Base-by-base conservation (phyloP, 2,329 filamentous ascomycete species). In the Bipolaris cookei region DNA sequence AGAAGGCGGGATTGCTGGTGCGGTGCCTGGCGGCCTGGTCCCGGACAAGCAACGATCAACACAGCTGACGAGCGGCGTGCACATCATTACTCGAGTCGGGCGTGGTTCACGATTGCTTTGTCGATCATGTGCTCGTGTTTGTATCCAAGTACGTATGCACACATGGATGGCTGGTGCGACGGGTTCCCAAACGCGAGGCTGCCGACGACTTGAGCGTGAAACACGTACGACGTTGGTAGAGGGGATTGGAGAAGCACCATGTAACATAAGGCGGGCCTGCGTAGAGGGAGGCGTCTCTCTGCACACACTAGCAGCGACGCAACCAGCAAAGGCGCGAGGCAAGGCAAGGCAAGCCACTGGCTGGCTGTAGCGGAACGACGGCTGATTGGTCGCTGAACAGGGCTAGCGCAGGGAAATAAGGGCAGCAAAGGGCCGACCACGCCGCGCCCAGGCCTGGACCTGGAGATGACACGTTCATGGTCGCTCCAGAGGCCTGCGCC, bases 231-330 rank as follows among this genome's bases (percentile, higher is more conserved):
- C 25, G 11, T 38, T 21, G 6, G 10, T 43, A 38, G 30, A 35
- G 49, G 4, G 30, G 34, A 16, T 7, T 10, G n/a, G 6, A 32
- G 23, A 43, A 37, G 25, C 38, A 34, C 51, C 54, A 63, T 63
- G 61, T 61, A 59, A 63, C 61, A 58, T 61, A 58, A 59, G 58
- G 28, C 51, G 30, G 35, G 23, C 32, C 21, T 25, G 48, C 39
- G 44, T 30, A 18, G 23, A 45, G 23, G 23, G 34, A 41, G 43
- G 46, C 37, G 38, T 32, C 43, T 41, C 18, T 43, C 32, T 35
- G 11, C 6, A 8, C 25, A 25, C 7, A 10, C 10, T 34, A n/a
- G 52, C 49, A 47, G 7, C 13, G 38, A 41, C 13, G 18, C 38
- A 41, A 21, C 20, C 38, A 25, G 38, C 38, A 41, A 41, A 41